Base-by-base conservation (phyloP, 2,329 filamentous ascomycete species). In the Penicillium sp. region DNA sequence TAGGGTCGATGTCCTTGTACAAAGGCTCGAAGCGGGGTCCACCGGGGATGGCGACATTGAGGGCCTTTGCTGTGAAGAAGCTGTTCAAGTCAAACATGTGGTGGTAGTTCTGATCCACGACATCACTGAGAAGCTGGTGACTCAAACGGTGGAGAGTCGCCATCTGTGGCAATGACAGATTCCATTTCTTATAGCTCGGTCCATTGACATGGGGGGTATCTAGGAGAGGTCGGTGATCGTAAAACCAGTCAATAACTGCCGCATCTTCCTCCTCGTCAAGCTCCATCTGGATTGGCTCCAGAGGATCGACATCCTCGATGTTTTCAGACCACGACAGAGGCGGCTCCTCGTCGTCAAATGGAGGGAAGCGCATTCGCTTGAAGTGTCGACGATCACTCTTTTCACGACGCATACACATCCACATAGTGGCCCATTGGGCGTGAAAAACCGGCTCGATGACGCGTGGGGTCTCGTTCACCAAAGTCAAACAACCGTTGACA, bases 341-440 rank as follows among this genome's bases (percentile, higher is more conserved):
- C 5, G 94, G 95, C 70, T 99, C 94, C 78, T 99, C 94, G 69
- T 99, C 95, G 65, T 99, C 94, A 65, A 99, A 99, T 0, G 95
- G 95, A 18, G 94, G 94, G 67, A 99, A 99, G 65, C 95, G 87
- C 94, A 99, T 99, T 62, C 94, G 87, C 81, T 99, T 99, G 82
- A 99, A 99, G 66, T 97, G 85, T 70, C 93, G 82, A 74, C 94
- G 82, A 69, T 99, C 94, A 70, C 92, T 94, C 82, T 99, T 99
- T 73, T 99, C 94, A 67, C 95, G 89, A 67, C 94, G 87, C 94
- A 99, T 99, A 43, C 89, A 91, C 25, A 96, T 88, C 94, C 94
- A 99, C 94, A 99, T 99, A 52, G 93, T 96, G 12, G 94, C 94
- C 94, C 94, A 99, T 74, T 99, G 94, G 54, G 94, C 94, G 72